Percentiles rank a stretch among this genome's conserved stretches.
phyloP scores from a whole-genome alignment of 495 filamentous ascomycete genomes.

The Neurospora sublineolata region DNA sequence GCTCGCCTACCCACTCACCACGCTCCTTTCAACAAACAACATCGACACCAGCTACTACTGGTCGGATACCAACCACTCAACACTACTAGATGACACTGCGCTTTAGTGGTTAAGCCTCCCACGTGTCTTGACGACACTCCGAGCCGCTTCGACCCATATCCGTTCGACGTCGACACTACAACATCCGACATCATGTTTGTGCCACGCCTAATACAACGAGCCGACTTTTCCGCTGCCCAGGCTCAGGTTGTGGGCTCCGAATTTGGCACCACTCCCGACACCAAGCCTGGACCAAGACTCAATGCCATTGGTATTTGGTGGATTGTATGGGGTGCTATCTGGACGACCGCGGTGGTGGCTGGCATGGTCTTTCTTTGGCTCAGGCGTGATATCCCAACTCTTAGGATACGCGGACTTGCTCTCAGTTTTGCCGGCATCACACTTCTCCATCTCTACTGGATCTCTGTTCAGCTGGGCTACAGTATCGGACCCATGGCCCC shows the following conservation, averaged over 20 bases:
- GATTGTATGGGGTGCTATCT: conserved; percentile 33
- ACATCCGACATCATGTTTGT: conserved; percentile 14
- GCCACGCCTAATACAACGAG: conserved; percentile 5
- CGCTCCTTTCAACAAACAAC: not conserved
- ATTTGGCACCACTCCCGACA: conserved; percentile 20
- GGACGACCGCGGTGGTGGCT: conserved; percentile 41
- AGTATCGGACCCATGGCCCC: conserved; percentile 48
- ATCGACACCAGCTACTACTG: not conserved
- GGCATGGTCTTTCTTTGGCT: conserved; percentile 44
- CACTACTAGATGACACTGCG: not conserved
- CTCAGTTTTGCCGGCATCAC: conserved; percentile 47
- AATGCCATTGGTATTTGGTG: conserved; percentile 21
- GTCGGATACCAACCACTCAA: not conserved
- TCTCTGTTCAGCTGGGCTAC: conserved; percentile 48
- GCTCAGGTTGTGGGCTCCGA: conserved; percentile 16
- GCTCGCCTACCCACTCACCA: not conserved
- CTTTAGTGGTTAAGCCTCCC: not conserved
- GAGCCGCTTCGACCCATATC: not conserved
- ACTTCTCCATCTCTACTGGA: conserved; percentile 54
- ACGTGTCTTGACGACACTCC: not conserved
- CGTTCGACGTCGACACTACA: not conserved
- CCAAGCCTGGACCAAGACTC: conserved; percentile 13
- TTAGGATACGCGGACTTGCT: conserved; percentile 52
- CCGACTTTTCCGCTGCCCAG: not conserved
- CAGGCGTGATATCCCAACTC: conserved; percentile 43